Conservation (phyloP, 345 rosid species). For the Rubroshorea leprosula region DNA sequence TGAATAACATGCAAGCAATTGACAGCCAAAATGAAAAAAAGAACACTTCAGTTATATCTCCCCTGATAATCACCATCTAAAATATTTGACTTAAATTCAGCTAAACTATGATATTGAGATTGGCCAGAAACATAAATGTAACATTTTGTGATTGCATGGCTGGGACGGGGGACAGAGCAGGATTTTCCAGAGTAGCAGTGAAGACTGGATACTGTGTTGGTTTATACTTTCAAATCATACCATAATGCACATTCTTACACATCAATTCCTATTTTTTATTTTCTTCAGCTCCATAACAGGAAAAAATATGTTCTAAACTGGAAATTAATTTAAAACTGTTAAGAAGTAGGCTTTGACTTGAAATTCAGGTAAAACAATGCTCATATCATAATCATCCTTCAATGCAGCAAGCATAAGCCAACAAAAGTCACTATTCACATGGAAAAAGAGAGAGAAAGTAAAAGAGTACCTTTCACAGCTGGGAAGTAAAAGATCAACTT, state of each 20-base stretch:
- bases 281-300: too few species aligned
- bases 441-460: constrained; percentile 11
- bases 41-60: neutral
- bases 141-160: too few species aligned
- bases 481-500: constrained; percentile 84
- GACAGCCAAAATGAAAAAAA: neutral
- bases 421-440: neutral
- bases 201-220: too few species aligned
- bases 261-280: too few species aligned
- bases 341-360: neutral
- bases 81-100: too few species aligned
- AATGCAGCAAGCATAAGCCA: neutral
- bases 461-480: constrained; percentile 80
- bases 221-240: too few species aligned
- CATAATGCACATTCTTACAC: too few species aligned
- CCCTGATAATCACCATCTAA: too few species aligned
- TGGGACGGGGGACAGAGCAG: too few species aligned
- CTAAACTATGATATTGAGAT: too few species aligned
- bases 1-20: constrained; percentile 13
- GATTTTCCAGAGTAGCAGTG: too few species aligned
- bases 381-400: neutral
- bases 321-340: neutral
- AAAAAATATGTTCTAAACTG: neutral
- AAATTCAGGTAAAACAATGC: neutral
- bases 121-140: too few species aligned